Evolutionary conservation across 345 rosid genomes (phyloP).

Genomic region (Capsella bursapastoris): DNA sequence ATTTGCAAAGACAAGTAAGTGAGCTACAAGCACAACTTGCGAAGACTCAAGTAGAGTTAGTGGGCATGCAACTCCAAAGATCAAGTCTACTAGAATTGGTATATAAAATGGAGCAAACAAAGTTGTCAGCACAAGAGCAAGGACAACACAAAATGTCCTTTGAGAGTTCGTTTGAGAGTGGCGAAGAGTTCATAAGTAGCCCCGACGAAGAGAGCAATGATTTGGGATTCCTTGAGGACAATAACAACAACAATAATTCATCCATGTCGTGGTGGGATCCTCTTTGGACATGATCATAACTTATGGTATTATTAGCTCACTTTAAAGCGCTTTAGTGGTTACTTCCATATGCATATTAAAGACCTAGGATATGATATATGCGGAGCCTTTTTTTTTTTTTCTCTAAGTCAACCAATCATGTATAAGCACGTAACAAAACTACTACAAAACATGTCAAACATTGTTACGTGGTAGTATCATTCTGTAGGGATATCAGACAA

Average conservation of each 20-base stretch:
- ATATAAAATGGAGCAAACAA: slow-evolving; percentile 60
- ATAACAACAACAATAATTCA: slow-evolving; percentile 35
- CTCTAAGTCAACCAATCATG: slow-evolving; percentile 41
- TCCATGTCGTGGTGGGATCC: slow-evolving; percentile 58
- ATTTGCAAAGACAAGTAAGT: slow-evolving; percentile 75
- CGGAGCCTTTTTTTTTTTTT: background rate
- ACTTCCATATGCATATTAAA: slow-evolving; percentile 42
- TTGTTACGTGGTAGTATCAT: slow-evolving; percentile 36
- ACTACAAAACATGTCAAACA: slow-evolving; percentile 26
- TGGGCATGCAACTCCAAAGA: slow-evolving; percentile 71
- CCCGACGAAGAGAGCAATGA: slow-evolving; percentile 49
- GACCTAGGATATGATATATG: slow-evolving; percentile 44
- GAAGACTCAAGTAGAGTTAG: slow-evolving; percentile 72
- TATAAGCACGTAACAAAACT: slow-evolving; percentile 38
- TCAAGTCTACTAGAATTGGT: slow-evolving; percentile 66
- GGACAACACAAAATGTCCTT: slow-evolving; percentile 43
- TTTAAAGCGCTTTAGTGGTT: slow-evolving; percentile 47
- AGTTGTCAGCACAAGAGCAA: slow-evolving; percentile 44
- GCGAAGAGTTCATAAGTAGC: slow-evolving; percentile 48
- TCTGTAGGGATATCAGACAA: slow-evolving; percentile 27
- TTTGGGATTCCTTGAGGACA: slow-evolving; percentile 51
- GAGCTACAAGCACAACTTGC: slow-evolving; percentile 90
- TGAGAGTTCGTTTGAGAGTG: slow-evolving; percentile 45
- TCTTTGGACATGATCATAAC: slow-evolving; percentile 63
- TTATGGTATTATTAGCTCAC: slow-evolving; percentile 43